Base-by-base conservation (phyloP, 2,329 filamentous ascomycete species). In the Monilinia laxa region DNA sequence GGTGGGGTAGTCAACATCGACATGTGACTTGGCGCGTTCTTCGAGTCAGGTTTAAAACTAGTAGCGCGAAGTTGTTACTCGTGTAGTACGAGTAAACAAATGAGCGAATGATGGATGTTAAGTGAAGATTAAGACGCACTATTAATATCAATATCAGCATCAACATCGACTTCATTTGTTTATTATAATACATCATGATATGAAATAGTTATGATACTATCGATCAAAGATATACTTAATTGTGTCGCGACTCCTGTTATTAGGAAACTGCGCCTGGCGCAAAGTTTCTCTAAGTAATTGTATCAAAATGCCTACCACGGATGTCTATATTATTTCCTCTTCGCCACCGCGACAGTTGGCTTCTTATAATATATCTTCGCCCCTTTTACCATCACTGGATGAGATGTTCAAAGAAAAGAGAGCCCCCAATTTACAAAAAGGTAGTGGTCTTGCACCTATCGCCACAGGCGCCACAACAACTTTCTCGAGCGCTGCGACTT, bases 331-430 rank as follows among this genome's bases (percentile, higher is more conserved):
- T 14, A 53, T 68, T 52, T 66, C 69, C 20, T 71, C 70, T 35
- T 70, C 71, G 25, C 76, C 67, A 67, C 69, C 65, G 28, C 68
- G 67, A 58, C 45, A 65, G 31, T 68, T 72, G 60, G 52, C 45
- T 28, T 62, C 64, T 28, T 75, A 60, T 70, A 66, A 58, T 40
- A 71, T 73, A 69, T 72, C 74, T 52, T 76, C 73, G 59, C 77
- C 70, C 71, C 76, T 68, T 70, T 79, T 79, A 2, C 85, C 85
- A 3, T 80, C 84, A 0, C 75, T 87, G 0, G 78, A 79, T 49
- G 80, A 86, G 3, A 74, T 87, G 12, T 70, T 83, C 1, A 76
- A 78, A 16, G 23, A 28, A 3, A 81, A 79, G 64, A 74, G 68
- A 47, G 70, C 78, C 3, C 53, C 77, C 1, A 23, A 28, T 56